These are phyloP conservation scores for Phoma sp. DNA, from an alignment of 2,329 filamentous ascomycete species.

Conservation along the genomic window DNA sequence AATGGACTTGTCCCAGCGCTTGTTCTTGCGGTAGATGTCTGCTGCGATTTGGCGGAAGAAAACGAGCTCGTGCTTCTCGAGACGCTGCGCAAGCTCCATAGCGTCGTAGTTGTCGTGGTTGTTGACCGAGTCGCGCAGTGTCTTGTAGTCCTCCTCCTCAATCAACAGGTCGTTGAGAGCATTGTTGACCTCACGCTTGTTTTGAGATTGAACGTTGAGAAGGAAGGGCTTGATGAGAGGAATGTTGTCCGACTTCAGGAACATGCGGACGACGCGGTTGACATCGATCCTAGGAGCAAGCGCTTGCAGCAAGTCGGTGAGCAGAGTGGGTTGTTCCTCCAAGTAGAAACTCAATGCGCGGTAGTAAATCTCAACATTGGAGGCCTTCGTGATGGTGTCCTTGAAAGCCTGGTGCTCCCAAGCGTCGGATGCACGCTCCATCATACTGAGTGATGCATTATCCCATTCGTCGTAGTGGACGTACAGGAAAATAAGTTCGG, in stretches of 20 bases:
- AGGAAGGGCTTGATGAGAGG: slow-evolving; percentile 99
- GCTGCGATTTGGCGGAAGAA: slow-evolving; percentile 99
- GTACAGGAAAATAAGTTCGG: slow-evolving; percentile 97
- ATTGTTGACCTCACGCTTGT: slow-evolving; percentile 98
- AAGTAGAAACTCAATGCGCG: slow-evolving; percentile 96
- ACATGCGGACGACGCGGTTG: slow-evolving; percentile 99
- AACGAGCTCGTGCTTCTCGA: slow-evolving; percentile 97
- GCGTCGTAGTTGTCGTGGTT: slow-evolving; percentile 99
- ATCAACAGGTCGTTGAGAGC: slow-evolving; percentile 98
- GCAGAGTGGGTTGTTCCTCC: slow-evolving; percentile 91
- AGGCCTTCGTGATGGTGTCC: slow-evolving; percentile 96
- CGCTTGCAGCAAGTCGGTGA: slow-evolving; percentile 93
- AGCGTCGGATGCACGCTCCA: slow-evolving; percentile 95
- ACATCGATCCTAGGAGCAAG: slow-evolving; percentile 95
- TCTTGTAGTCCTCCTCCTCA: slow-evolving; percentile 99
- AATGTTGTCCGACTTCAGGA: slow-evolving; percentile 97
- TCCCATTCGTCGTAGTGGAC: slow-evolving; percentile 98
- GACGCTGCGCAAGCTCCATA: slow-evolving; percentile 85
- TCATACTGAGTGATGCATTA: slow-evolving; percentile 95
- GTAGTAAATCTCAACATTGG: slow-evolving; percentile 99
- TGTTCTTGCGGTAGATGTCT: slow-evolving; percentile 99
- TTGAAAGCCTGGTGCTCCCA: slow-evolving; percentile 99
- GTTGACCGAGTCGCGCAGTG: slow-evolving; percentile 93
- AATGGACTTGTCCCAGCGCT: slow-evolving; percentile 99
- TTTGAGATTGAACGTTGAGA: slow-evolving; percentile 92